These are phyloP conservation scores for Venturia nashicola DNA, from an alignment of 2,329 filamentous ascomycete species.

Conservation along the genomic window DNA sequence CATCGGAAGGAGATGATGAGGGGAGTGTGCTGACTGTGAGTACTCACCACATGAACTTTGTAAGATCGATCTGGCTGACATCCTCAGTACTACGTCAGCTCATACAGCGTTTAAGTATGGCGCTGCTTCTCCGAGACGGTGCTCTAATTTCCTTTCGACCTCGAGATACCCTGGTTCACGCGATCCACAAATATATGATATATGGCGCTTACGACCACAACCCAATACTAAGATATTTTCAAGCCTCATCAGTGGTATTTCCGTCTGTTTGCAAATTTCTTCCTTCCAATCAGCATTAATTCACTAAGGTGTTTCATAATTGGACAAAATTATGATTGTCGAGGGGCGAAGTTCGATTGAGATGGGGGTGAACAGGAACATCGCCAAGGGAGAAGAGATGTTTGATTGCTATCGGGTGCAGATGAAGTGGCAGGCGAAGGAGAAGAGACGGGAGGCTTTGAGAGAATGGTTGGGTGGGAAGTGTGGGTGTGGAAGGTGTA, in stretches of 20 bases:
- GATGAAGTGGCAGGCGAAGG: too few species aligned
- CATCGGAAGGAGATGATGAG: slow-evolving; percentile 54
- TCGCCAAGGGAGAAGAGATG: too few species aligned
- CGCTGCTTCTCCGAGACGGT: too few species aligned
- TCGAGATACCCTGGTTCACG: neutral
- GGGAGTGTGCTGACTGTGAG: slow-evolving; percentile 64
- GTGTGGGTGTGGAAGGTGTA: too few species aligned
- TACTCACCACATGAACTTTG: neutral
- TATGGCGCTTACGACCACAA: neutral
- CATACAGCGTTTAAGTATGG: slow-evolving; percentile 33
- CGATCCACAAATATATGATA: neutral
- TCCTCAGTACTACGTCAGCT: slow-evolving; percentile 44
- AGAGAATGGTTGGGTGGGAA: too few species aligned
- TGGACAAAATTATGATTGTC: too few species aligned
- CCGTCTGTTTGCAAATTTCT: too few species aligned
- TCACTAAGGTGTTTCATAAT: too few species aligned
- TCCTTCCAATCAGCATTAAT: too few species aligned
- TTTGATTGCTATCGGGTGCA: too few species aligned
- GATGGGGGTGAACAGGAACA: neutral
- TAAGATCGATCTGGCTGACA: neutral
- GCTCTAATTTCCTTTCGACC: neutral
- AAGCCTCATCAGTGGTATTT: too few species aligned
- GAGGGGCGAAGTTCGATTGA: neutral
- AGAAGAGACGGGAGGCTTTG: too few species aligned
- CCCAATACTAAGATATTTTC: neutral